phyloP scores from a whole-genome alignment of 108 stramenopile genomes.

The Cyclotella kingstonii region DNA sequence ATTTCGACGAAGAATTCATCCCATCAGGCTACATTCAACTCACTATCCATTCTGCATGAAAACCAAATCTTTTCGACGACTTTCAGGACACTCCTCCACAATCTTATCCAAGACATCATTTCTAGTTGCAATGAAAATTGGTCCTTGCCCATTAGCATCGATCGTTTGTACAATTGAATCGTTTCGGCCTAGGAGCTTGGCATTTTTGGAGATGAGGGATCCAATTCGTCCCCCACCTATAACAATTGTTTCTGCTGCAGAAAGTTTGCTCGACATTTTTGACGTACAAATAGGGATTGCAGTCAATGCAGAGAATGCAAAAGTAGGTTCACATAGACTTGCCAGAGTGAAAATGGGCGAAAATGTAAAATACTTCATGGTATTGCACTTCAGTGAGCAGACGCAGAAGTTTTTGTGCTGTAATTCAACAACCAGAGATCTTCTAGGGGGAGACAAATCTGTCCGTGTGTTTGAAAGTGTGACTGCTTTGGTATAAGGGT shows the following conservation, averaged over 20 bases:
- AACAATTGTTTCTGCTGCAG: constrained; percentile 36
- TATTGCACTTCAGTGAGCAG: not conserved
- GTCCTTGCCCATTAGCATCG: constrained; percentile 58
- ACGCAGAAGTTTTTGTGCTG: constrained; percentile 1
- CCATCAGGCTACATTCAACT: not conserved
- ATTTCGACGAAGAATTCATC: no score
- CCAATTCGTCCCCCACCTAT: constrained; percentile 81
- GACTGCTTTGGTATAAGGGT: no score
- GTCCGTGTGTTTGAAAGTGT: no score
- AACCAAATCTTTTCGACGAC: constrained; percentile 80
- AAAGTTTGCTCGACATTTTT: constrained; percentile 7
- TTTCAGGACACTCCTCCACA: constrained; percentile 71
- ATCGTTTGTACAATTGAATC: constrained; percentile 48
- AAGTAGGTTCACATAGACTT: no score
- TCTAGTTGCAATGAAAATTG: constrained; percentile 86
- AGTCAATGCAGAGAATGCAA: no score
- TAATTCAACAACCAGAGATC: no score
- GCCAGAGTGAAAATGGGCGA: no score
- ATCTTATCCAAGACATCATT: constrained; percentile 90
- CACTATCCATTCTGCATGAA: constrained; percentile 93
- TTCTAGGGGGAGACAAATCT: no score
- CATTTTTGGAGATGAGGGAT: constrained; percentile 51
- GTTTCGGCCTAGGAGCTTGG: constrained; percentile 55
- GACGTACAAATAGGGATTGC: no score
- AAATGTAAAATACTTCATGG: not conserved